Evolutionary conservation across 176 grass and related monocot species (phyloP).

Genomic region (Thalia dealbata): DNA sequence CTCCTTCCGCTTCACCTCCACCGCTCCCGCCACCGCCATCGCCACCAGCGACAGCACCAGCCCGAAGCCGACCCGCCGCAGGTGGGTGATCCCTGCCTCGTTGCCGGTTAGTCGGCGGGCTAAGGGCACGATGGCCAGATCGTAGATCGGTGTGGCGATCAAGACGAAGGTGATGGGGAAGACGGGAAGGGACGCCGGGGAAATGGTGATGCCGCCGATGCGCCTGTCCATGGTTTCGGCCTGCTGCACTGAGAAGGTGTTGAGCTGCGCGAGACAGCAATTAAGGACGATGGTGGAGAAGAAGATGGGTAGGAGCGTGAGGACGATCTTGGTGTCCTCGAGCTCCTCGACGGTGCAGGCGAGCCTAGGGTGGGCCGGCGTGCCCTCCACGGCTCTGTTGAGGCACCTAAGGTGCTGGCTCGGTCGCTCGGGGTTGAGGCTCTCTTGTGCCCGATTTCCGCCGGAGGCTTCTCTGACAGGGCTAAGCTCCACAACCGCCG

Average conservation of each 20-base stretch:
- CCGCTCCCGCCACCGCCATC: conserved; percentile 70
- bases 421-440: neutral
- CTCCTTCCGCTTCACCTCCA: conserved; percentile 72
- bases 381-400: conserved; percentile 41
- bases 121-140: conserved; percentile 70
- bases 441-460: conserved; percentile 18
- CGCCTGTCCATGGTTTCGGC: conserved; percentile 75
- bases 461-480: neutral
- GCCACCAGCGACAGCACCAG: conserved; percentile 63
- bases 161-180: conserved; percentile 81
- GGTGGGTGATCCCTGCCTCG: conserved; percentile 69
- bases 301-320: conserved; percentile 79
- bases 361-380: conserved; percentile 12
- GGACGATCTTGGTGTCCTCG: conserved; percentile 81
- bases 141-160: conserved; percentile 57
- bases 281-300: conserved; percentile 85
- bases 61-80: conserved; percentile 68
- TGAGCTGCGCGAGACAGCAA: conserved; percentile 75
- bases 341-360: conserved; percentile 59
- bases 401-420: conserved; percentile 39
- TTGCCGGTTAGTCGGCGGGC: conserved; percentile 40
- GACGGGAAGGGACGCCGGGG: conserved; percentile 65
- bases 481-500: conserved; percentile 57
- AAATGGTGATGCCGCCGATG: conserved; percentile 41
- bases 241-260: conserved; percentile 86